A percentile compares a stretch with the other conserved stretches of the same genome.
Conservation (phyloP, 768 basidiomycete species). For the Coprinopsis cinerea region DNA sequence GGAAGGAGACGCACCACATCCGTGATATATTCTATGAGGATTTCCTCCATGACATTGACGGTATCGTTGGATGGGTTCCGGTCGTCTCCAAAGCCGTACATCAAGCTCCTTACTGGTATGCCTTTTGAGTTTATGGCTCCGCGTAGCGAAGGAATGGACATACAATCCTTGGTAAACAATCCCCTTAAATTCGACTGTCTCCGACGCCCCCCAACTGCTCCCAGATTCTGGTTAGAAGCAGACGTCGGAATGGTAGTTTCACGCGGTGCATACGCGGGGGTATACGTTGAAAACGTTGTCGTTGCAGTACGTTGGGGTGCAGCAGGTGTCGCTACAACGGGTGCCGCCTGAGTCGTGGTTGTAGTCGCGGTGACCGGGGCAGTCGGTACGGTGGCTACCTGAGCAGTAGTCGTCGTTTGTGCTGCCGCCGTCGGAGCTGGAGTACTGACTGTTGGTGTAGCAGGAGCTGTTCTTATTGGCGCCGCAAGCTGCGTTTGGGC, state of each 20-base stretch:
- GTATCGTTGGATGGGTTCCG: constrained; percentile 83
- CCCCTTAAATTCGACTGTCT: constrained; percentile 70
- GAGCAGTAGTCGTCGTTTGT: too few relatives aligned
- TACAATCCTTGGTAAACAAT: constrained; percentile 76
- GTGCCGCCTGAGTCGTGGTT: constrained; percentile 9
- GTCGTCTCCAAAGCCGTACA: constrained; percentile 95
- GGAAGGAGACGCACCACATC: constrained; percentile 63
- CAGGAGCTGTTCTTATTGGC: constrained; percentile 13
- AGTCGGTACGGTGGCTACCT: constrained; percentile 13
- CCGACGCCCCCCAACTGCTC: constrained; percentile 43
- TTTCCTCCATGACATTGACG: constrained; percentile 90
- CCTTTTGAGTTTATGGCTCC: constrained; percentile 13
- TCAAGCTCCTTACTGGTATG: constrained; percentile 65
- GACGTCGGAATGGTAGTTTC: constrained; percentile 43
- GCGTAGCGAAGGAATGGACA: constrained; percentile 20
- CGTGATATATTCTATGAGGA: constrained; percentile 83
- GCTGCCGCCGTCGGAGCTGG: too few relatives aligned
- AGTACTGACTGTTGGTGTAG: constrained; percentile 17
- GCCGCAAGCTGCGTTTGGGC: constrained; percentile 16
- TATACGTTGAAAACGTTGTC: constrained; percentile 52
- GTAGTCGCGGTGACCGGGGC: constrained; percentile 8
- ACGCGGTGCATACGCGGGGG: constrained; percentile 39
- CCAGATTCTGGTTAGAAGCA: constrained; percentile 9
- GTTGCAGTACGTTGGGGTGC: constrained; percentile 31
- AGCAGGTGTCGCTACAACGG: constrained; percentile 15